Evolutionary conservation across 83 land plant genomes (phyloP).

Genomic region (Diphasiastrum complanatum): DNA sequence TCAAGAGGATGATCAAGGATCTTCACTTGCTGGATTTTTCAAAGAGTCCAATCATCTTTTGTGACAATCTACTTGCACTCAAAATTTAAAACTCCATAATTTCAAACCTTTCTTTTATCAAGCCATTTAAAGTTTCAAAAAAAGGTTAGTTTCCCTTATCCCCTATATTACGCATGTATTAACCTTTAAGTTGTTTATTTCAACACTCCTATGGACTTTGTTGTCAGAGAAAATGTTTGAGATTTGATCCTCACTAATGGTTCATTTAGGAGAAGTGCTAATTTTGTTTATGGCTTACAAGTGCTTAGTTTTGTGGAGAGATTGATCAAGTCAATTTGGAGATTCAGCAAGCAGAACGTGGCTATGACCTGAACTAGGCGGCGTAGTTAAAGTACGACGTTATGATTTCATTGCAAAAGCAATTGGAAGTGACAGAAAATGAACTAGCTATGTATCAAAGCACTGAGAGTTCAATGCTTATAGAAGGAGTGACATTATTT

Average conservation of each 20-base stretch:
- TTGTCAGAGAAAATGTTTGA: no score
- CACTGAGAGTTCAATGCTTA: slow-evolving; percentile 53
- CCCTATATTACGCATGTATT: no score
- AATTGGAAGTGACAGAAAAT: slow-evolving; percentile 64
- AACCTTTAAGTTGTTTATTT: no score
- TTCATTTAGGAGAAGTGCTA: background rate
- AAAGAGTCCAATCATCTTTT: no score
- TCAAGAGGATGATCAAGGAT: no score
- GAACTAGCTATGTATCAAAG: slow-evolving; percentile 47
- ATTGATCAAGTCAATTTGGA: slow-evolving; percentile 75
- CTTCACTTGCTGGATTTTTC: no score
- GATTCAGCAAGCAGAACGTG: slow-evolving; percentile 79
- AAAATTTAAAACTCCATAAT: no score
- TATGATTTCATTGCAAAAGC: slow-evolving; percentile 49
- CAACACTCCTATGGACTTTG: no score
- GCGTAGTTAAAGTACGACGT: slow-evolving; percentile 81
- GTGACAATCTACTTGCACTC: no score
- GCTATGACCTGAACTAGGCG: slow-evolving; percentile 64
- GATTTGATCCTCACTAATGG: background rate
- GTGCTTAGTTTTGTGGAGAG: slow-evolving; percentile 24
- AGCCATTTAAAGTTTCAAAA: no score
- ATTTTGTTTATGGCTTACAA: background rate
- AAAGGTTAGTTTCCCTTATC: no score
- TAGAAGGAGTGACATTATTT: slow-evolving; percentile 76
- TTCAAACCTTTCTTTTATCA: no score